Conservation (phyloP, 208 protist species). For the Leishmania amazonensis region DNA sequence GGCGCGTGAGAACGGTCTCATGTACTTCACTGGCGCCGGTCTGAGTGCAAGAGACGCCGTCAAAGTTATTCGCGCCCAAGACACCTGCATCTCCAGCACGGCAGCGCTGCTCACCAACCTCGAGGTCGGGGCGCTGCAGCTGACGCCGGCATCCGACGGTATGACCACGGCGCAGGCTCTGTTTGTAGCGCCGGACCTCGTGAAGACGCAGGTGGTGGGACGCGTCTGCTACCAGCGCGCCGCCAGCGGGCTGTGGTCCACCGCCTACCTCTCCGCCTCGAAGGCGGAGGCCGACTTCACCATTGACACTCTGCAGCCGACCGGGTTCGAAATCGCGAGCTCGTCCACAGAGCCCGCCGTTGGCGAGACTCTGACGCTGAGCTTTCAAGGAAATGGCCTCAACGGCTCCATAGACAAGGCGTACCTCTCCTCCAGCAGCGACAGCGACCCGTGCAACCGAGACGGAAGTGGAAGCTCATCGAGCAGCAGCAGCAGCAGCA, state of each 20-base stretch:
- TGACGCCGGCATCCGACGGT: not conserved
- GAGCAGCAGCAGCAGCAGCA: not conserved
- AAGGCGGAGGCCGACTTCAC: constrained; percentile 60
- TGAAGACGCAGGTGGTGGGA: constrained; percentile 50
- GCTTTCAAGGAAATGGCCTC: constrained; percentile 68
- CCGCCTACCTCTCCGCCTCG: constrained; percentile 48
- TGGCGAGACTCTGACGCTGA: constrained; percentile 52
- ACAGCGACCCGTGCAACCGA: constrained; percentile 37
- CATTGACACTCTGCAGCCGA: constrained; percentile 83
- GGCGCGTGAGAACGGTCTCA: constrained; percentile 60
- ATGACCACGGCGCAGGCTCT: constrained; percentile 29
- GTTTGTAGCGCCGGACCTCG: constrained; percentile 73
- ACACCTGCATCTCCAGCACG: constrained; percentile 55
- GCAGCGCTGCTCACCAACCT: constrained; percentile 69
- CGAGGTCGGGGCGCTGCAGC: constrained; percentile 38
- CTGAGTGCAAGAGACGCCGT: constrained; percentile 56
- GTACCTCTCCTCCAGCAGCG: constrained; percentile 49
- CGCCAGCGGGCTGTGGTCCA: constrained; percentile 49
- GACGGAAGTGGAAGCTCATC: not conserved
- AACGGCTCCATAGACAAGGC: constrained; percentile 54
- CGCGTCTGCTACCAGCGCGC: constrained; percentile 77
- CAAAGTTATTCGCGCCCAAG: constrained; percentile 48
- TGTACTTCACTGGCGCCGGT: constrained; percentile 62
- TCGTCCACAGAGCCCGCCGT: constrained; percentile 40
- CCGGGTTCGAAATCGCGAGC: constrained; percentile 49